Evolutionary conservation across 805 yeast species (phyloP).

Genomic region (Peterozyma toletana): DNA sequence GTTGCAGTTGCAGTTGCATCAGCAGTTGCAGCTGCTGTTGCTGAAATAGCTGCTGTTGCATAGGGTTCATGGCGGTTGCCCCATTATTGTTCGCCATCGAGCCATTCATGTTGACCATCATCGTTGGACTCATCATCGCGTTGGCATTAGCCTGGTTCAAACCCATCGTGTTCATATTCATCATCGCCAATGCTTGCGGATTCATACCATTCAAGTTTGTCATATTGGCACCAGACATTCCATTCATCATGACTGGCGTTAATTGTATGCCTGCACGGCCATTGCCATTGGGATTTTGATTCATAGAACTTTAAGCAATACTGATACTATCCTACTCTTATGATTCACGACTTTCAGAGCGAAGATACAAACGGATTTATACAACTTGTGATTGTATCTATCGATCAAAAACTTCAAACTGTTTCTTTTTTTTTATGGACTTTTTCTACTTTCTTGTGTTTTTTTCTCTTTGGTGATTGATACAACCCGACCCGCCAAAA

Average conservation of each 20-base stretch:
- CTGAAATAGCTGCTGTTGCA: constrained; percentile 8
- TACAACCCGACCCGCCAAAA: too few species aligned
- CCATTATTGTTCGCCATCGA: neutral
- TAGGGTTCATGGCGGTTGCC: constrained; percentile 2
- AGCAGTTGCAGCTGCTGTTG: constrained; percentile 1
- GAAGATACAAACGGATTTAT: too few species aligned
- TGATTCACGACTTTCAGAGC: too few species aligned
- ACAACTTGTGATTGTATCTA: too few species aligned
- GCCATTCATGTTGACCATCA: constrained; percentile 6
- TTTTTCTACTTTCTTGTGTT: too few species aligned
- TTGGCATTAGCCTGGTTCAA: too few species aligned
- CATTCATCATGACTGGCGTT: constrained; percentile 2
- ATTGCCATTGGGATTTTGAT: constrained; percentile 2
- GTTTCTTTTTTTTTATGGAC: too few species aligned
- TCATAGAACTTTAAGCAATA: constrained; percentile 7
- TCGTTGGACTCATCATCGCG: constrained; percentile 5
- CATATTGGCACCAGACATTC: neutral
- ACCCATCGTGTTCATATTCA: constrained; percentile 1
- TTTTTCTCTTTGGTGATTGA: too few species aligned
- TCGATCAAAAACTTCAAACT: too few species aligned
- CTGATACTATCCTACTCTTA: neutral
- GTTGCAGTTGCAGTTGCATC: constrained; percentile 1
- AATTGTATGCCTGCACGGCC: constrained; percentile 1
- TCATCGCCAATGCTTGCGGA: constrained; percentile 6
- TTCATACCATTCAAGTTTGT: neutral